Evolutionary conservation across 75 land plant genomes (phyloP), one percentile per base, ranked within the genome.

Genomic region (Larix kaempferi): DNA sequence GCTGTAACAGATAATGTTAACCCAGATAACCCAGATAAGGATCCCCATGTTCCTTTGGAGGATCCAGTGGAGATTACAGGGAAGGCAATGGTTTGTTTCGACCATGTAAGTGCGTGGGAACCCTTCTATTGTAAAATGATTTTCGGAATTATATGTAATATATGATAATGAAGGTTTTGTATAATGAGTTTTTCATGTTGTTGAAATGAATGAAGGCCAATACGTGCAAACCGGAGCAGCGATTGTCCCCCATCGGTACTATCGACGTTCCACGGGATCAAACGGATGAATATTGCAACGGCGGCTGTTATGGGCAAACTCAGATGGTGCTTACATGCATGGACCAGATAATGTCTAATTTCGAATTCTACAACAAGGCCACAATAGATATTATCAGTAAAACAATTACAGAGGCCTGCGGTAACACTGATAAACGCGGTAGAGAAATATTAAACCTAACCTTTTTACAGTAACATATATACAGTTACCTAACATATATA

Each of bases 271-370:
- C 93, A 4, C 69, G 54, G 4, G 72, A 76, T 0, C 59, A 77
- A 6, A 83, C 85, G 7, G 85, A 91, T 54, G 37, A 74, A 26
- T 91, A 74, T 75, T 91, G 93, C 76, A 62, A 49, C 6, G 88
- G 90, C 0, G 88, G 90, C 0, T 91, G 93, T 82, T 75, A 80
- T 27, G 55, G 41, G 0, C 90, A 86, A 80, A 91, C 93, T 13
- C 39, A 84, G 56, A 76, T 82, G 2, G 90, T 84, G 59, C 88
- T 91, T 71, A 44, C 77, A 61, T 91, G 93, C 81, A n/a, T 91
- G 17, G 79, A 83, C 15, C 74, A 73, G 62, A 88, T 88, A 1
- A 44, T 86, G 3, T 3, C 44, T 4, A 54, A 84, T 73, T 91
- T 91, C 72, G 2, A 14, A 11, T 91, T 91, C 78, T 82, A 86